Percentiles rank a stretch among this genome's conserved stretches.
phyloP scores from a whole-genome alignment of 2,329 filamentous ascomycete species.

The Plectosphaerella sp. region DNA sequence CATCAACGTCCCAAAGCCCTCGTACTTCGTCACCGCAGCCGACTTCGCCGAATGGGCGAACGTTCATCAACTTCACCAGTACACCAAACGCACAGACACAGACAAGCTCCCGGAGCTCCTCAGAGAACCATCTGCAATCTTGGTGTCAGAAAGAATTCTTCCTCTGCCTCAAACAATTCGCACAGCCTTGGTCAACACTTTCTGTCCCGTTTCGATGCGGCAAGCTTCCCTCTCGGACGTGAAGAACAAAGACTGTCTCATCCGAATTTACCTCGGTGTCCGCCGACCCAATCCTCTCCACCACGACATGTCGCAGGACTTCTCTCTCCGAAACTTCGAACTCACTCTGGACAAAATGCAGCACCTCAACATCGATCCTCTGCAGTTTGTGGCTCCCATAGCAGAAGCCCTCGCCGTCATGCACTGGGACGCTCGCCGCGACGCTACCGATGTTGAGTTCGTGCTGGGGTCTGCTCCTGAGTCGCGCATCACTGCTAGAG shows the following conservation, averaged over 20 bases:
- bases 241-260: slow-evolving; percentile 3
- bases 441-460: slow-evolving; percentile 26
- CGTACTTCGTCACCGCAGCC: neutral
- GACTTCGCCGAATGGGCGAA: neutral
- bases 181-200: neutral
- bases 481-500: neutral
- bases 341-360: slow-evolving; percentile 24
- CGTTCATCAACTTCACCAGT: neutral
- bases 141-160: neutral
- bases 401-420: slow-evolving; percentile 21
- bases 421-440: slow-evolving; percentile 23
- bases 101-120: neutral
- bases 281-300: neutral
- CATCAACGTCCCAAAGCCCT: neutral
- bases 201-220: neutral
- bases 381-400: slow-evolving; percentile 15
- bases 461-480: slow-evolving; percentile 17
- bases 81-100: neutral
- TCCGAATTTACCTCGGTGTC: slow-evolving; percentile 13
- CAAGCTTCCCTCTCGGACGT: neutral
- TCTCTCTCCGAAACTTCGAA: slow-evolving; percentile 25
- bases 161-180: neutral
- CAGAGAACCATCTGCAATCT: neutral
- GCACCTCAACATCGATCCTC: slow-evolving; percentile 15
- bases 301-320: slow-evolving; percentile 1